Evolutionary conservation across 2,329 filamentous ascomycete genomes (phyloP).

Genomic region (Cytospora schulzeri): DNA sequence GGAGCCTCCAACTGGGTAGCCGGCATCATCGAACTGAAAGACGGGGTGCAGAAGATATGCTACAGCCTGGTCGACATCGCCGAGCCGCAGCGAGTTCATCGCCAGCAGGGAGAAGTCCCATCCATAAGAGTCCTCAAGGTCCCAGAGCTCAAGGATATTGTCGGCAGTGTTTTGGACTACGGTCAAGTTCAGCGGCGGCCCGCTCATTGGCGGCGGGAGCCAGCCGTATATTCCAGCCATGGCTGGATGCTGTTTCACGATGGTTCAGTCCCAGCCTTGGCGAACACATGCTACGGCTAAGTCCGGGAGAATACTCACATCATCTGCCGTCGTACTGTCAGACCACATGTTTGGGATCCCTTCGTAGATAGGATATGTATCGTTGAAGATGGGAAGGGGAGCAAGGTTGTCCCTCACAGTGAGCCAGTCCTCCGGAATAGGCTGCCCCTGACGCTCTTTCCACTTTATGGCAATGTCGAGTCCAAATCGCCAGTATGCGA

Average conservation of each 20-base stretch:
- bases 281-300: neutral
- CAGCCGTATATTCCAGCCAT: constrained; percentile 48
- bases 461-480: constrained; percentile 55
- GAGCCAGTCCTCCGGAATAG: constrained; percentile 48
- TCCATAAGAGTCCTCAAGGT: constrained; percentile 44
- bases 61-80: constrained; percentile 42
- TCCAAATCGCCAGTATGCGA: constrained; percentile 64
- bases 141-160: constrained; percentile 43
- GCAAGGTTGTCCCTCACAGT: constrained; percentile 55
- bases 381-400: constrained; percentile 51
- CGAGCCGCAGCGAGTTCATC: constrained; percentile 47
- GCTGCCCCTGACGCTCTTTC: constrained; percentile 50
- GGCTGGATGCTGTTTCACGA: constrained; percentile 38
- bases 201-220: constrained; percentile 43
- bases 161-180: constrained; percentile 42
- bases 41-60: constrained; percentile 50
- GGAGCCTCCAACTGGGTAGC: constrained; percentile 54
- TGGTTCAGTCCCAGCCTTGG: neutral
- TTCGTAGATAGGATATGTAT: constrained; percentile 58
- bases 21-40: constrained; percentile 59
- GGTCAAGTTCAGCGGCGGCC: constrained; percentile 39
- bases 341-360: constrained; percentile 48
- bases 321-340: constrained; percentile 41
- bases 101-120: constrained; percentile 50
- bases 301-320: constrained; percentile 28